These are phyloP conservation scores for Lactarius evosmus DNA, from an alignment of 768 basidiomycete genomes.

Conservation along the genomic window DNA sequence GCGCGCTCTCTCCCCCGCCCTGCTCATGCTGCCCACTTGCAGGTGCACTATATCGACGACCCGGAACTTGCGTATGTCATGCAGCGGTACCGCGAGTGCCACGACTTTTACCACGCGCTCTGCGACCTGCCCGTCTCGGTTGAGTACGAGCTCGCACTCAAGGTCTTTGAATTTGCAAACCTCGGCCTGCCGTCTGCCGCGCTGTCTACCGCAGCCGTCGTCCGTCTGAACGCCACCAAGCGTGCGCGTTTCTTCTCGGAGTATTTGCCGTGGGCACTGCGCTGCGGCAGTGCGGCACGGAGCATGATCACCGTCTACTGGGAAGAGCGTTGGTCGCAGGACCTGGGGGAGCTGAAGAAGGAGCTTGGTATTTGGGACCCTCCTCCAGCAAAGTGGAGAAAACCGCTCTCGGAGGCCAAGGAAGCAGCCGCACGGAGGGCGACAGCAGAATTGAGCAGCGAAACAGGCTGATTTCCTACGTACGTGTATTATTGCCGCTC, in stretches of 20 bases:
- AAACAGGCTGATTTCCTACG: slow-evolving; percentile 15
- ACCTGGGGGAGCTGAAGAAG: slow-evolving; percentile 74
- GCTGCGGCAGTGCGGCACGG: slow-evolving; percentile 69
- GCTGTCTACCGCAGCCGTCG: slow-evolving; percentile 75
- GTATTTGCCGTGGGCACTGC: slow-evolving; percentile 90
- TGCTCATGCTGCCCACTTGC: slow-evolving; percentile 11
- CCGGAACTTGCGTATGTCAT: slow-evolving; percentile 97
- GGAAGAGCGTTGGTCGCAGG: slow-evolving; percentile 91
- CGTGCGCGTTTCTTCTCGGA: slow-evolving; percentile 58
- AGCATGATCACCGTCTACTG: slow-evolving; percentile 90
- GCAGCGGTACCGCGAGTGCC: slow-evolving; percentile 96
- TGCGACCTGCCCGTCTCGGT: slow-evolving; percentile 86
- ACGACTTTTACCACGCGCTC: slow-evolving; percentile 96
- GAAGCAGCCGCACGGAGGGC: slow-evolving; percentile 39
- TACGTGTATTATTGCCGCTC: slow-evolving; percentile 18
- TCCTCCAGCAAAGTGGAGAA: slow-evolving; percentile 68
- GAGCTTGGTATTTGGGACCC: slow-evolving; percentile 87
- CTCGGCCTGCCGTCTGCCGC: slow-evolving; percentile 85
- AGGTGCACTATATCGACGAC: slow-evolving; percentile 95
- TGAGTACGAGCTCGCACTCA: slow-evolving; percentile 89
- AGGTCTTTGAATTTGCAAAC: slow-evolving; percentile 92
- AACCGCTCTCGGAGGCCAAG: slow-evolving; percentile 60
- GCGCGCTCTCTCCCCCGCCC: slow-evolving; percentile 10
- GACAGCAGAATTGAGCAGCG: slow-evolving; percentile 3
- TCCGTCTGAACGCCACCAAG: slow-evolving; percentile 54